These are phyloP conservation scores for Fusarium graminum DNA, from an alignment of 2,329 filamentous ascomycete genomes.

Conservation along the genomic window DNA sequence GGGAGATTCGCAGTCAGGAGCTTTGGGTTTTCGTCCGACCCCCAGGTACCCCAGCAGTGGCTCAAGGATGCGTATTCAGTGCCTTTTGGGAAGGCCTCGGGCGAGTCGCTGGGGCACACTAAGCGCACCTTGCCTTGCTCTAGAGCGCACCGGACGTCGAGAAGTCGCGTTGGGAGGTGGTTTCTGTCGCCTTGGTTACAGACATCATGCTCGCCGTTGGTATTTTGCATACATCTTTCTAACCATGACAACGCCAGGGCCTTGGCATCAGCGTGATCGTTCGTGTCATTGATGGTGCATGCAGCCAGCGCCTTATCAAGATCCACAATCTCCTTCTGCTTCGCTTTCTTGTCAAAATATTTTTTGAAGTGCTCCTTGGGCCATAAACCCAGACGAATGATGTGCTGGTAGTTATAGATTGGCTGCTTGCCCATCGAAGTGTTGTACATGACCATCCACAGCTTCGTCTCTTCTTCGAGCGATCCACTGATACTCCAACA, in stretches of 20 bases:
- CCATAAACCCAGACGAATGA: background rate
- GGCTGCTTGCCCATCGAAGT: background rate
- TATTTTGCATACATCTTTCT: background rate
- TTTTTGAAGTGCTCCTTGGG: background rate
- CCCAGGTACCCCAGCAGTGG: background rate
- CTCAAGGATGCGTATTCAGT: background rate
- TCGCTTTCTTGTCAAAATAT: background rate
- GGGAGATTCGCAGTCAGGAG: background rate
- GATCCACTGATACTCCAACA: background rate
- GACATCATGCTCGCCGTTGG: background rate
- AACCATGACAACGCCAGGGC: background rate
- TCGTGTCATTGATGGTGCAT: background rate
- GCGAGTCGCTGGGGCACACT: background rate
- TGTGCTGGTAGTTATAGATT: constrained; percentile 7
- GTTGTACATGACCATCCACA: constrained; percentile 14
- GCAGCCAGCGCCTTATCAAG: background rate
- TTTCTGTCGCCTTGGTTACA: background rate
- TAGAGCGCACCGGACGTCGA: background rate
- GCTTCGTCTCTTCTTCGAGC: background rate
- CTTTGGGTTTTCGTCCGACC: background rate
- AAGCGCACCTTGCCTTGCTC: background rate
- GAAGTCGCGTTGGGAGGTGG: background rate
- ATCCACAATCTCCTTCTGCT: background rate
- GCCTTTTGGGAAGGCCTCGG: accelerated
- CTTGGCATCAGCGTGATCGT: background rate